Conservation (phyloP, 2,329 filamentous ascomycete species). For the Beauveria sp. region DNA sequence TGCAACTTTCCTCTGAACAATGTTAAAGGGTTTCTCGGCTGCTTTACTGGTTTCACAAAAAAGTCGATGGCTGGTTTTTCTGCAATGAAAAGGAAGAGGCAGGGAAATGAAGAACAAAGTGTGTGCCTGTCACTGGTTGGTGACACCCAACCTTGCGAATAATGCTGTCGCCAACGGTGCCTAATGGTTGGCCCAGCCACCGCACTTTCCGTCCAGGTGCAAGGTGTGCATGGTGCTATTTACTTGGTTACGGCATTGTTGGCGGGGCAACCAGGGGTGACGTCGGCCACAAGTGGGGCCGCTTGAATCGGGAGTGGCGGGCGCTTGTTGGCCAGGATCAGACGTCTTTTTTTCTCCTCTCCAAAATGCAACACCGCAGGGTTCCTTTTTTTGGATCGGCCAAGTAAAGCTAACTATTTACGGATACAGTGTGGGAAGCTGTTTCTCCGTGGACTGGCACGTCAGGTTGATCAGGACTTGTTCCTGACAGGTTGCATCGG, state of each 20-base stretch:
- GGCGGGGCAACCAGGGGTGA: slow-evolving; percentile 14
- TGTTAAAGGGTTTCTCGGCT: not conserved
- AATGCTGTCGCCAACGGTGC: not conserved
- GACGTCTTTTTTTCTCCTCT: too few species aligned
- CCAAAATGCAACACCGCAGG: too few species aligned
- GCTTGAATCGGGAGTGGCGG: not conserved
- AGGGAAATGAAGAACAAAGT: not conserved
- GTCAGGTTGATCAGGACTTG: too few species aligned
- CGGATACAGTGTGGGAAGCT: too few species aligned
- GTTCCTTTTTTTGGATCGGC: too few species aligned
- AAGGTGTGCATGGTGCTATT: too few species aligned
- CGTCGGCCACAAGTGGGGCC: slow-evolving; percentile 4
- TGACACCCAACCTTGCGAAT: slow-evolving; percentile 5
- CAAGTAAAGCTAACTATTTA: too few species aligned
- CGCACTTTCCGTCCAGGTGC: slow-evolving; percentile 14
- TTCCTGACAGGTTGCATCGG: too few species aligned
- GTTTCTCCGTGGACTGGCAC: too few species aligned
- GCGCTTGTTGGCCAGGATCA: not conserved
- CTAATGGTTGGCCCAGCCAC: slow-evolving; percentile 25
- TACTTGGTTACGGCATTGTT: too few species aligned
- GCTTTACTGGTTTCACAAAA: not conserved
- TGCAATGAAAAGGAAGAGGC: not conserved
- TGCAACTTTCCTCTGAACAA: slow-evolving; percentile 10
- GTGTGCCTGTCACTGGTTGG: not conserved
- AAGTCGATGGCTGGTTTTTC: slow-evolving; percentile 8